Percentiles rank a stretch among this genome's conserved stretches.
Evolutionary conservation across 306 rosid species (phyloP).

Genomic region (Quercus mongolica): DNA sequence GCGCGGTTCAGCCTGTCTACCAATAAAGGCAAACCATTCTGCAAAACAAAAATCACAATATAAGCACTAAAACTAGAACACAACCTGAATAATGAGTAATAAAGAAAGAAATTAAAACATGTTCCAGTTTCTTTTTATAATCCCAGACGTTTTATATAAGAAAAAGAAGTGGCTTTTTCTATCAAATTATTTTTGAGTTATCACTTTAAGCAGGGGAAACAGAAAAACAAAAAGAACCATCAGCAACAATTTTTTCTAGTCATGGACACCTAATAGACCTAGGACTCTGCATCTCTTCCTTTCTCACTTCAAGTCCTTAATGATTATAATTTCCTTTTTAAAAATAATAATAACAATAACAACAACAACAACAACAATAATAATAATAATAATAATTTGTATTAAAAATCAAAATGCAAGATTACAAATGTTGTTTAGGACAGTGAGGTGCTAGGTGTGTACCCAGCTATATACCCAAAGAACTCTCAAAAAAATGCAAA

Average conservation of each 20-base stretch:
- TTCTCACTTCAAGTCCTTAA: not conserved
- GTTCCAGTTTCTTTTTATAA: not conserved
- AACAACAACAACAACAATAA: too few relatives aligned
- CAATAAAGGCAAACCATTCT: constrained; percentile 93
- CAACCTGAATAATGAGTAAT: not conserved
- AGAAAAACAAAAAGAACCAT: not conserved
- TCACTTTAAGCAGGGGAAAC: not conserved
- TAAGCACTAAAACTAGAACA: constrained; percentile 18
- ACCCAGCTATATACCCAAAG: too few relatives aligned
- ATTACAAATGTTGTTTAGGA: too few relatives aligned
- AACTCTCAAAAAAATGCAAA: too few relatives aligned
- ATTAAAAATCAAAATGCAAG: too few relatives aligned
- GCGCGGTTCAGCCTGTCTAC: constrained; percentile 56
- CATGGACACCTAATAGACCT: not conserved
- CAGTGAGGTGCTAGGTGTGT: too few relatives aligned
- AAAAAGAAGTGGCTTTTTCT: not conserved
- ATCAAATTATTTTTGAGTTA: not conserved
- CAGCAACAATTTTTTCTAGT: not conserved
- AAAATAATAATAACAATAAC: too few relatives aligned
- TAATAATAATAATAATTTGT: too few relatives aligned
- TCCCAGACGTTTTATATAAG: not conserved
- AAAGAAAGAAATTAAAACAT: not conserved
- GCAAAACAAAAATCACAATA: constrained; percentile 38
- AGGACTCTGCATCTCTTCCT: not conserved
- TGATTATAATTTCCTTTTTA: too few relatives aligned